Conservation (phyloP, 2,329 filamentous ascomycete genomes). For the Trichophyton verrucosum region DNA sequence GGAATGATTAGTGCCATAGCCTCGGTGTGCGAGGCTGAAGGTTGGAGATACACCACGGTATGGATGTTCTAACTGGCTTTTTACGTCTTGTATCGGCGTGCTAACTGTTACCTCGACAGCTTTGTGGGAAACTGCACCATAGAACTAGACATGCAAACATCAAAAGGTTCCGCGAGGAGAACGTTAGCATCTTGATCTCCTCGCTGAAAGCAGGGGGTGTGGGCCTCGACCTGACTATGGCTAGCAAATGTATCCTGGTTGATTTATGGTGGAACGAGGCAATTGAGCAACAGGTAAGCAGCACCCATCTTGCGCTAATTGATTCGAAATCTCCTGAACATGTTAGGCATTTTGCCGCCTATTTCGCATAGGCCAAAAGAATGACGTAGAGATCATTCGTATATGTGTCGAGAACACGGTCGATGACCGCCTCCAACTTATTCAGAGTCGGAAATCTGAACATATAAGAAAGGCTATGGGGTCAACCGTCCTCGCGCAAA, state of each 20-base stretch:
- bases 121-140: conserved; percentile 39
- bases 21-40: conserved; percentile 38
- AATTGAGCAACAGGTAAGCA: conserved; percentile 46
- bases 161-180: conserved; percentile 32
- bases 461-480: conserved; percentile 19
- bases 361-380: conserved; percentile 51
- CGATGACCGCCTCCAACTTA: conserved; percentile 43
- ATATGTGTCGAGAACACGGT: conserved; percentile 46
- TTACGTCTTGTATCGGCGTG: neutral
- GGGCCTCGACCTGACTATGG: conserved; percentile 49
- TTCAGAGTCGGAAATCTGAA: conserved; percentile 44
- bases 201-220: conserved; percentile 46
- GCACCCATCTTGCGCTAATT: conserved; percentile 23
- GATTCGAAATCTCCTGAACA: conserved; percentile 9
- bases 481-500: conserved; percentile 12
- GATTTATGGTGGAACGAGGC: conserved; percentile 52
- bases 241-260: conserved; percentile 44
- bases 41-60: conserved; percentile 37
- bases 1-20: conserved; percentile 41
- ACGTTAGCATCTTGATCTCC: conserved; percentile 41
- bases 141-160: conserved; percentile 37
- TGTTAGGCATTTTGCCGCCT: conserved; percentile 44
- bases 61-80: conserved; percentile 5
- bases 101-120: conserved; percentile 17
- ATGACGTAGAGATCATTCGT: conserved; percentile 47